Percentiles rank a stretch among this genome's conserved stretches.
Evolutionary conservation across 139 green algal genomes (phyloP).

Genomic region (Chlamydomonas sp.): DNA sequence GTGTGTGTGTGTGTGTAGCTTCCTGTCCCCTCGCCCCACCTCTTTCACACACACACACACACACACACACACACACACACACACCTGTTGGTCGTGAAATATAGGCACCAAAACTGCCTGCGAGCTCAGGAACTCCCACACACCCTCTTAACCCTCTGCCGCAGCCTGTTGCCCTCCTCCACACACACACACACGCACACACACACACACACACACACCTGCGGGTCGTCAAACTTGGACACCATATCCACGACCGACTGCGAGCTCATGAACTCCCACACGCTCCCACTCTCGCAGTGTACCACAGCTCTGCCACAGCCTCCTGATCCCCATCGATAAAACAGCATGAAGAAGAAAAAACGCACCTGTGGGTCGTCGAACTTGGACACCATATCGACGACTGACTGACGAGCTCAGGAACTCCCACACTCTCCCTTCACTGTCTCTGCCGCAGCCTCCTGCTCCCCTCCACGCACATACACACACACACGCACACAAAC

Average conservation of each 20-base stretch:
- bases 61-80: neutral
- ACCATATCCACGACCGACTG: constrained; percentile 88
- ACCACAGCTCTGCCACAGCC: neutral
- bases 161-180: too few species aligned
- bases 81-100: constrained; percentile 18
- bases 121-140: constrained; percentile 91
- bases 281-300: too few species aligned
- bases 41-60: neutral
- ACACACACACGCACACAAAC: neutral
- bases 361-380: neutral
- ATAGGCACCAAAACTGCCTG: constrained; percentile 73
- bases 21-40: too few species aligned
- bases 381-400: constrained; percentile 90
- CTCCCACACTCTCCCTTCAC: constrained; percentile 95
- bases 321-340: neutral
- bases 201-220: neutral
- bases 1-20: too few species aligned
- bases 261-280: constrained; percentile 91
- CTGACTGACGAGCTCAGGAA: constrained; percentile 82
- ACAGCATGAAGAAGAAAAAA: neutral
- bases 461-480: neutral
- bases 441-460: too few species aligned
- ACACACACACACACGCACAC: constrained; percentile 2
- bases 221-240: too few species aligned
- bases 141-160: too few species aligned